phyloP scores from a whole-genome alignment of 495 filamentous ascomycete genomes.

The Amphirosellinia nigrospora region DNA sequence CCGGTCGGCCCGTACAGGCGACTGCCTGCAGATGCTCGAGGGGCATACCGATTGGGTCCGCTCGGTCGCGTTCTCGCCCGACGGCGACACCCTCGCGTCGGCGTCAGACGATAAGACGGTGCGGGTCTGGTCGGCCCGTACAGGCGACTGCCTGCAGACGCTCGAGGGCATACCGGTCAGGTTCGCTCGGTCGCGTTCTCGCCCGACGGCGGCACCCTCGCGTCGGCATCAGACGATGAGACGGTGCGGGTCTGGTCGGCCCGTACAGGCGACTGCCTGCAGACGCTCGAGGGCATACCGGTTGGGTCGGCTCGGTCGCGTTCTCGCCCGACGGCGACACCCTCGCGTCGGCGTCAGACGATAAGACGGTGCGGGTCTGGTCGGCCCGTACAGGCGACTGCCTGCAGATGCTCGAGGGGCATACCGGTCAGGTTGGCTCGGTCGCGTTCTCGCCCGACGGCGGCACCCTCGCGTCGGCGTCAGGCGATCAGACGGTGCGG shows the following conservation, averaged over 20 bases:
- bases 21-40: constrained; percentile 30
- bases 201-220: too few species aligned
- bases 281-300: too few species aligned
- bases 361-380: not conserved
- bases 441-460: constrained; percentile 49
- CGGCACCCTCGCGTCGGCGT: constrained; percentile 41
- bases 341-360: too few species aligned
- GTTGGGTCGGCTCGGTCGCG: too few species aligned
- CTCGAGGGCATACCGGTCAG: too few species aligned
- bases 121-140: constrained; percentile 45
- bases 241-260: too few species aligned
- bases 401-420: constrained; percentile 33
- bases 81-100: constrained; percentile 42
- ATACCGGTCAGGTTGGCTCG: constrained; percentile 30
- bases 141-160: constrained; percentile 27
- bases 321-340: constrained; percentile 17
- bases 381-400: constrained; percentile 22
- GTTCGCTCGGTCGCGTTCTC: too few species aligned
- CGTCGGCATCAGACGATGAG: too few species aligned
- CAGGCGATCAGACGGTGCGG: constrained; percentile 41
- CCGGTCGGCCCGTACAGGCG: constrained; percentile 43
- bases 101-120: constrained; percentile 41
- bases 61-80: constrained; percentile 46
- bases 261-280: too few species aligned
- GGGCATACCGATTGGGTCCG: constrained; percentile 33